phyloP scores from a whole-genome alignment of 139 green algal genomes.

The Asterochloris sp. region DNA sequence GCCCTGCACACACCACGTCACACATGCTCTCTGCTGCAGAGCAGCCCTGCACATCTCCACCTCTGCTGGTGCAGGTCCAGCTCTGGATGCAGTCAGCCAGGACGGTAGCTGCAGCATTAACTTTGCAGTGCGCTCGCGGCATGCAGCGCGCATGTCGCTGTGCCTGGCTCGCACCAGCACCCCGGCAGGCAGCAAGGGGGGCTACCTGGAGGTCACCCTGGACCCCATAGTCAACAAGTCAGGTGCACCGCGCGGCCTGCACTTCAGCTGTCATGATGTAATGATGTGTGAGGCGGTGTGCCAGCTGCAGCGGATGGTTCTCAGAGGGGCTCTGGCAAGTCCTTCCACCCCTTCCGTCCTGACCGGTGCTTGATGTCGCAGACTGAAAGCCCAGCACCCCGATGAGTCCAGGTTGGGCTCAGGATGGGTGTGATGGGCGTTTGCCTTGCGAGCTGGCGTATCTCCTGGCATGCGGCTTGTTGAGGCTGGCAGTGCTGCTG shows the following conservation, averaged over 20 bases:
- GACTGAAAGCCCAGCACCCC: too few species aligned
- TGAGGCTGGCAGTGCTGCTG: not conserved
- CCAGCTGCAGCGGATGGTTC: too few species aligned
- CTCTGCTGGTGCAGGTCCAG: constrained; percentile 17
- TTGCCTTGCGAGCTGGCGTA: too few species aligned
- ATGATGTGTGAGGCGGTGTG: not conserved
- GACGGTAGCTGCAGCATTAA: constrained; percentile 41
- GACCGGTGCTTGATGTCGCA: not conserved
- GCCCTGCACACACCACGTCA: too few species aligned
- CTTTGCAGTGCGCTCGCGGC: constrained; percentile 57
- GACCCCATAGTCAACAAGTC: constrained; percentile 50
- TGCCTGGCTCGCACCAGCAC: constrained; percentile 30
- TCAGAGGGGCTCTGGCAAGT: too few species aligned
- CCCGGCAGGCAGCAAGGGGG: not conserved
- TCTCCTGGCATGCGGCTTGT: not conserved
- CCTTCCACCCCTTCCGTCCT: too few species aligned
- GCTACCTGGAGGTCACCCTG: constrained; percentile 49
- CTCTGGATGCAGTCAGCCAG: constrained; percentile 8
- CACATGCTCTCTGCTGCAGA: too few species aligned
- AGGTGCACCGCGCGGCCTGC: not conserved
- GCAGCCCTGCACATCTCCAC: constrained; percentile 31
- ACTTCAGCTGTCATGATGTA: not conserved
- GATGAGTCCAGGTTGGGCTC: too few species aligned
- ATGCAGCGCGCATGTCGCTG: constrained; percentile 51
- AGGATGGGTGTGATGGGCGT: not conserved